Evolutionary conservation across 2,329 filamentous ascomycete species (phyloP).

Genomic region (Daldinia sp.): DNA sequence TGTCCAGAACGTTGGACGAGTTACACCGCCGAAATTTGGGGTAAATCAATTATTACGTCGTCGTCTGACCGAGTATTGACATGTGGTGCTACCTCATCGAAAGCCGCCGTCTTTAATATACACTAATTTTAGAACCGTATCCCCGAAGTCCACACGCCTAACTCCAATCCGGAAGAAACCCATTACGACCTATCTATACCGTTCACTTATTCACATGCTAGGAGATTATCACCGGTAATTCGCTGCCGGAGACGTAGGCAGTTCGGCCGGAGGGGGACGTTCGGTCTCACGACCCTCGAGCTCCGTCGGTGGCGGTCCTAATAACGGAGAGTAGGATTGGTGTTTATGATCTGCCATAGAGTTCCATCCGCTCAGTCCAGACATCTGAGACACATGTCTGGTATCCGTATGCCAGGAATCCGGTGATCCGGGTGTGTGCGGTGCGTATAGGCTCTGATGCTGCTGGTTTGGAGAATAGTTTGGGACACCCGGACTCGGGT

Average conservation of each 20-base stretch:
- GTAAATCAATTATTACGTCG: conserved; percentile 6
- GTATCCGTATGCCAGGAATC: conserved; percentile 23
- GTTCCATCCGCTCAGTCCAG: conserved; percentile 29
- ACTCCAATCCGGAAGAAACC: conserved; percentile 5
- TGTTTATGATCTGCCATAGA: conserved; percentile 15
- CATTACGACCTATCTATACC: background rate
- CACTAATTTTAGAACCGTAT: conserved; percentile 24
- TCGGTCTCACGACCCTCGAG: conserved; percentile 26
- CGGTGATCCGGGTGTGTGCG: conserved; percentile 7
- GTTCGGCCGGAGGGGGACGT: conserved; percentile 23
- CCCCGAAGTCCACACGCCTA: conserved; percentile 11
- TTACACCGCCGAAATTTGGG: background rate
- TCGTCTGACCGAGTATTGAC: conserved; percentile 5
- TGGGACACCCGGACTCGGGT: conserved; percentile 22
- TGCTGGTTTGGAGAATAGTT: conserved; percentile 27
- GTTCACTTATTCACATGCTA: background rate
- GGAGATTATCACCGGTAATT: background rate
- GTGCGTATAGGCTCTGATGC: conserved; percentile 3
- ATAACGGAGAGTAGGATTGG: conserved; percentile 19
- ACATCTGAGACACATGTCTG: conserved; percentile 29
- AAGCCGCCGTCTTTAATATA: conserved; percentile 8
- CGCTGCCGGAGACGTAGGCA: conserved; percentile 14
- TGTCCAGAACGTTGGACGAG: background rate
- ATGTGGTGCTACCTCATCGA: background rate
- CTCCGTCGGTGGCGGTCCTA: conserved; percentile 15